Evolutionary conservation across 2,329 filamentous ascomycete species (phyloP), one percentile per base, ranked within the genome.

Genomic region (Endothia cerciana): DNA sequence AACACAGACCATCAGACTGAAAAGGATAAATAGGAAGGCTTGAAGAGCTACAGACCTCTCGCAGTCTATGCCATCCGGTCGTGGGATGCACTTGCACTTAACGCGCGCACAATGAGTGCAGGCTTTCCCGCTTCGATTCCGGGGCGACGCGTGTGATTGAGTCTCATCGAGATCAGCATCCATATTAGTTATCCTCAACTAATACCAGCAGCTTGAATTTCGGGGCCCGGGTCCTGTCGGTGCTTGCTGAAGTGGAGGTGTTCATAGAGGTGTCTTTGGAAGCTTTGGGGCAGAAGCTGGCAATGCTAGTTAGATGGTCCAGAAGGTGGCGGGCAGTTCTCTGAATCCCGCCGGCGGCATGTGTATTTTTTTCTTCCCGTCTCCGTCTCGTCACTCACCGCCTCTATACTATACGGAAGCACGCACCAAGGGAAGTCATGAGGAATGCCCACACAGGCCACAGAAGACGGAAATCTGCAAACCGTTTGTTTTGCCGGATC

Each of bases 91-190:
- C 28, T 60, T 60, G 58, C 58, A 60, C 28, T 60, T 60, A 25
- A 60, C 41, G 5, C 58, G 58, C 7, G 58, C 58, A 30, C 58
- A 60, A 33, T 60, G 45, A 10, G 58, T 60, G 41, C 58, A 60
- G 41, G 58, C 58, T 60, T 60, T 60, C 10, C 58, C 33, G 40
- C 58, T 33, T 30, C 41, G 58, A 43, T 45, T 41, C 36, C 11
- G 17, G 11, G 40, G 58, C 40, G 28, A 36, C 30, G 55, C 30
- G 3, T 28, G 19, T 15, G 58, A 30, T 60, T n/a, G 38, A 47
- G 38, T 30, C 2, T 33, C 41, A 38, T 30, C 58, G 10, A 43
- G 58, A n/a, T 47, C 58, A 17, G 17, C 36, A 7, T 60, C 58
- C 36, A 45, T 51, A 11, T 17, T 51, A 22, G 4, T 19, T 17